Conservation (phyloP, 495 filamentous ascomycete species). For the Aspergillus nanangensis region DNA sequence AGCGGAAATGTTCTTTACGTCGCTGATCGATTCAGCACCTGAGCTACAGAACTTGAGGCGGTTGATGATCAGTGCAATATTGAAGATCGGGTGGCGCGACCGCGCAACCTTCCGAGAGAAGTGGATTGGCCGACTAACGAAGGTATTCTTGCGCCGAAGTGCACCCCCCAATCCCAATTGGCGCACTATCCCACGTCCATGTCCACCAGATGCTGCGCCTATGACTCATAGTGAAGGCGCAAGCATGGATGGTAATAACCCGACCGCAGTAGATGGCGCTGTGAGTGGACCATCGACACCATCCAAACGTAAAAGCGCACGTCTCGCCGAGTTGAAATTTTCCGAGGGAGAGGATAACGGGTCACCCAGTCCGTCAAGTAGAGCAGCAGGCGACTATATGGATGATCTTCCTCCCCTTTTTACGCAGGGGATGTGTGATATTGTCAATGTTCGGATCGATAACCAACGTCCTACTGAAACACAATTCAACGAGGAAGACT, state of each 20-base stretch:
- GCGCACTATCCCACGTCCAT: conserved; percentile 18
- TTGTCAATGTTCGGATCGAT: conserved; percentile 76
- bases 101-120: conserved; percentile 66
- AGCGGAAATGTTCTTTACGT: conserved; percentile 71
- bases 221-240: background rate
- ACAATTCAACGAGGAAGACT: conserved; percentile 73
- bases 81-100: conserved; percentile 74
- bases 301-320: conserved; percentile 39
- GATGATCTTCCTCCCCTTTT: conserved; percentile 24
- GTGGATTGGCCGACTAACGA: conserved; percentile 61
- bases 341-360: conserved; percentile 15
- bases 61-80: conserved; percentile 64
- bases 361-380: background rate
- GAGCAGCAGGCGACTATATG: conserved; percentile 4
- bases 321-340: conserved; percentile 28
- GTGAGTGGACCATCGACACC: conserved; percentile 15
- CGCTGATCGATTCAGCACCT: conserved; percentile 63
- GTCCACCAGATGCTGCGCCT: background rate
- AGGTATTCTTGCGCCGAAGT: conserved; percentile 58
- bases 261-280: conserved; percentile 6
- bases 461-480: conserved; percentile 72
- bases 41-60: conserved; percentile 58
- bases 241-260: background rate
- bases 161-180: conserved; percentile 43
- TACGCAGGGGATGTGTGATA: conserved; percentile 74